Conservation (phyloP, 108 stramenopile species). For the Skeletonema potamos region DNA sequence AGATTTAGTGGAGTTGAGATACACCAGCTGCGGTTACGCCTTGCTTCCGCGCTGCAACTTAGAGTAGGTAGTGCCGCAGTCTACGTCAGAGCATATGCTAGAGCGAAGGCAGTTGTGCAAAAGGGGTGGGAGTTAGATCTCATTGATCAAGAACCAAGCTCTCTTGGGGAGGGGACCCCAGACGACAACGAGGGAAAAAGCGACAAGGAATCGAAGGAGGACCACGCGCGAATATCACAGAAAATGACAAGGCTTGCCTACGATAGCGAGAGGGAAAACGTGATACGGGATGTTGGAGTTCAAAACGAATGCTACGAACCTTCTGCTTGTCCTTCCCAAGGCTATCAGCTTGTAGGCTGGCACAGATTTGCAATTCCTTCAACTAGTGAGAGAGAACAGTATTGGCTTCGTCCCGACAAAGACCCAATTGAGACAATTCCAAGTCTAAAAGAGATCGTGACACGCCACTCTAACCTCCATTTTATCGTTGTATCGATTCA, state of each 20-base stretch:
- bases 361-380: slow-evolving; percentile 46
- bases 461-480: slow-evolving; percentile 54
- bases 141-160: not conserved
- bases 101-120: slow-evolving; percentile 53
- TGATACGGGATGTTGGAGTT: slow-evolving; percentile 40
- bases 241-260: slow-evolving; percentile 56
- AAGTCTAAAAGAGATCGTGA: slow-evolving; percentile 51
- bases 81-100: slow-evolving; percentile 53
- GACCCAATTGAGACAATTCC: slow-evolving; percentile 67
- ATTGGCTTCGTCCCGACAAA: slow-evolving; percentile 18
- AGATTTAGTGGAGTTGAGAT: slow-evolving; percentile 35
- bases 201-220: not conserved
- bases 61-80: slow-evolving; percentile 64
- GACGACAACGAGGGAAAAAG: not conserved
- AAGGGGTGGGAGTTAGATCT: slow-evolving; percentile 57
- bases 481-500: slow-evolving; percentile 54
- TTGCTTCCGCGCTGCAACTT: slow-evolving; percentile 52
- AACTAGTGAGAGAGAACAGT: slow-evolving; percentile 1
- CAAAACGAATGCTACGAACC: slow-evolving; percentile 76
- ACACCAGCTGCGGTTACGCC: slow-evolving; percentile 51
- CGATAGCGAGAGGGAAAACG: slow-evolving; percentile 67
- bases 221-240: not conserved
- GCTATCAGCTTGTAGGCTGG: slow-evolving; percentile 56
- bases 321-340: slow-evolving; percentile 60
- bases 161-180: not conserved